Evolutionary conservation across 1,284 basidiomycete genomes (phyloP), one percentile per base, ranked within the genome.

Genomic region (Cutaneotrichosporon sp.): DNA sequence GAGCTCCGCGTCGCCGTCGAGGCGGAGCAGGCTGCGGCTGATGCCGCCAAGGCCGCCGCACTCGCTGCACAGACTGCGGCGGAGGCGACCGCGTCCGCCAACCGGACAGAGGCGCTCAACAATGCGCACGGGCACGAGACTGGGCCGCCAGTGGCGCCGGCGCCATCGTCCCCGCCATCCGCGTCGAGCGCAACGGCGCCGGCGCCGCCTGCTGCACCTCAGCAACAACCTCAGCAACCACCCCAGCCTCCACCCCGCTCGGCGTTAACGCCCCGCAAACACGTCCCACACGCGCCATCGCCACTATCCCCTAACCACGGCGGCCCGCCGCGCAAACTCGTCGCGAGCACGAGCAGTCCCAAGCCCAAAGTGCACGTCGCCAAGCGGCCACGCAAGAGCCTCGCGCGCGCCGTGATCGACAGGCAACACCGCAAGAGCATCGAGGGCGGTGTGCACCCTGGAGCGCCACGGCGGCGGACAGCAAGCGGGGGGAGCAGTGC

Each of bases 21-120:
- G 84, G 80, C 79, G 56, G 87, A 89, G 56, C 81, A 81, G 8
- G 44, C 46, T 4, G 18, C 5, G 14, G 44, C 18, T 5, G 33
- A 33, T 3, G 34, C 30, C 3, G 42, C 23, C 5, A 22, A 42
- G 21, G 38, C 87, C 84, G 86, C 87, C 56, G 85, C 88, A 67
- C 83, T 81, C 33, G 35, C 26, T 10, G 18, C 74, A 34, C 13
- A 23, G 17, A 79, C 80, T 4, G 56, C 42, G 7, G 49, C 42
- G 20, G 34, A 46, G 33, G 34, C 33, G 42, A 26, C 40, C 41
- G 20, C 41, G 49, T 13, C 43, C 45, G 20, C 46, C 39, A 3
- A 48, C 55, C 4, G 17, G 35, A 38, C 17, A 3, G 46, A 21
- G n/a, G n/a, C n/a, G n/a, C n/a, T n/a, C n/a, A n/a, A n/a, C n/a